Conservation (phyloP, 441 rosid species). For the Corymbia citriodora region DNA sequence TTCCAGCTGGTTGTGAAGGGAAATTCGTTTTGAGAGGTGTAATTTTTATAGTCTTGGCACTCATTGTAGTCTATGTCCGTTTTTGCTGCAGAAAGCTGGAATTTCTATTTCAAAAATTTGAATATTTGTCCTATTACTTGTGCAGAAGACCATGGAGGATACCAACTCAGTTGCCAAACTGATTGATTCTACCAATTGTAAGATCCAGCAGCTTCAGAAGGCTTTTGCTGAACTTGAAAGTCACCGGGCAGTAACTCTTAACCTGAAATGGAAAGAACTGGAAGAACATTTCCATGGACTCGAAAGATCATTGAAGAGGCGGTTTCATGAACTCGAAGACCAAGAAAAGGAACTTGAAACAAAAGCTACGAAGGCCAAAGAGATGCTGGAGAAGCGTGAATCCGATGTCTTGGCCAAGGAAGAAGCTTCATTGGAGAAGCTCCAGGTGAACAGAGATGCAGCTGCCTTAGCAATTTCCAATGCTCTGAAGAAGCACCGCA, state of each 20-base stretch:
- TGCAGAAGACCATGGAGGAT: constrained; percentile 54
- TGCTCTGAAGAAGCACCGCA: constrained; percentile 58
- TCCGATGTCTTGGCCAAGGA: constrained; percentile 83
- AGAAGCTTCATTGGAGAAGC: constrained; percentile 59
- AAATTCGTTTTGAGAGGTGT: not conserved
- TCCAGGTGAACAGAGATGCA: constrained; percentile 85
- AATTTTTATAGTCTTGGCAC: not conserved
- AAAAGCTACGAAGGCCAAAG: constrained; percentile 72
- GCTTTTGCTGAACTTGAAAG: constrained; percentile 98
- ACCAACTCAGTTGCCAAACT: constrained; percentile 68
- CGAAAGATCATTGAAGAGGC: constrained; percentile 93
- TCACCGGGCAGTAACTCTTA: constrained; percentile 78
- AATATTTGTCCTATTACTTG: not conserved
- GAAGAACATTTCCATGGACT: constrained; percentile 98
- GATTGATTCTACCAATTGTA: constrained; percentile 76
- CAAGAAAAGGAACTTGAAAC: constrained; percentile 75
- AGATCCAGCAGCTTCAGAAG: constrained; percentile 96
- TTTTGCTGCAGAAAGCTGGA: not conserved
- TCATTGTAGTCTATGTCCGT: not conserved
- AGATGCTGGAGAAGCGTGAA: constrained; percentile 60
- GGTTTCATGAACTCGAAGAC: constrained; percentile 93
- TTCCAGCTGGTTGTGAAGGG: not conserved
- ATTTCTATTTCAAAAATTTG: not conserved
- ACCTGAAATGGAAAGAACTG: constrained; percentile 92
- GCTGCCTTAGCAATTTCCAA: constrained; percentile 59